Evolutionary conservation across 2,329 filamentous ascomycete species (phyloP).

Genomic region (Aspergillus tamarii): DNA sequence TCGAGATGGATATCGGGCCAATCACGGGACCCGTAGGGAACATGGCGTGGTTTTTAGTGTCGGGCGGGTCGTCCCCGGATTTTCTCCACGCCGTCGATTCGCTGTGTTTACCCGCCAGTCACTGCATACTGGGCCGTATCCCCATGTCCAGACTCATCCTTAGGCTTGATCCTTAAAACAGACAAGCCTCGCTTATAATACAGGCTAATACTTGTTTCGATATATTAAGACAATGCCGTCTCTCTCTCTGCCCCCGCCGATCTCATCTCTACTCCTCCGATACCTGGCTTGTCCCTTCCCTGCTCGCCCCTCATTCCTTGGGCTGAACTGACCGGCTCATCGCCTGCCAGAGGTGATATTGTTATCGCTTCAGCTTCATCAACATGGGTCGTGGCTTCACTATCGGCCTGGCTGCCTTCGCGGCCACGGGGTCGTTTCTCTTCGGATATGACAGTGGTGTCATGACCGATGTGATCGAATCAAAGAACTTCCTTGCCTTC

Average conservation of each 20-base stretch:
- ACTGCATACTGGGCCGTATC: not conserved
- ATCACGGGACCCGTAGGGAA: not conserved
- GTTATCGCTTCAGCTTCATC: not conserved
- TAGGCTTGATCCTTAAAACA: not conserved
- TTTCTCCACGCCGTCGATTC: constrained; percentile 12
- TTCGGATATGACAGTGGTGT: constrained; percentile 47
- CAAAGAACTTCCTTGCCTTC: constrained; percentile 58
- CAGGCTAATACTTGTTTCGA: not conserved
- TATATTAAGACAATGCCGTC: constrained; percentile 10
- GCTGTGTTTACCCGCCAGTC: constrained; percentile 8
- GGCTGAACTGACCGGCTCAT: not conserved
- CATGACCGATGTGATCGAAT: constrained; percentile 55
- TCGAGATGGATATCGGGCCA: constrained; percentile 1
- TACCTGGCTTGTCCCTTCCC: not conserved
- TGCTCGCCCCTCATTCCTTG: not conserved
- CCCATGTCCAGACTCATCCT: not conserved
- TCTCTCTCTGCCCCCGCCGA: not conserved
- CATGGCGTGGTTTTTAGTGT: constrained; percentile 8
- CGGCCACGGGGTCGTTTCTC: constrained; percentile 45
- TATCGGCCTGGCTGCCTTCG: constrained; percentile 45
- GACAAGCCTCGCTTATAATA: not conserved
- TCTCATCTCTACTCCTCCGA: not conserved
- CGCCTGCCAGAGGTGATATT: not conserved
- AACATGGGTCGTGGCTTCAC: constrained; percentile 47
- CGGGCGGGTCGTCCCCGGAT: constrained; percentile 16